Evolutionary conservation across 129 eudicot genomes (phyloP).

Genomic region (Erigeron canadensis): DNA sequence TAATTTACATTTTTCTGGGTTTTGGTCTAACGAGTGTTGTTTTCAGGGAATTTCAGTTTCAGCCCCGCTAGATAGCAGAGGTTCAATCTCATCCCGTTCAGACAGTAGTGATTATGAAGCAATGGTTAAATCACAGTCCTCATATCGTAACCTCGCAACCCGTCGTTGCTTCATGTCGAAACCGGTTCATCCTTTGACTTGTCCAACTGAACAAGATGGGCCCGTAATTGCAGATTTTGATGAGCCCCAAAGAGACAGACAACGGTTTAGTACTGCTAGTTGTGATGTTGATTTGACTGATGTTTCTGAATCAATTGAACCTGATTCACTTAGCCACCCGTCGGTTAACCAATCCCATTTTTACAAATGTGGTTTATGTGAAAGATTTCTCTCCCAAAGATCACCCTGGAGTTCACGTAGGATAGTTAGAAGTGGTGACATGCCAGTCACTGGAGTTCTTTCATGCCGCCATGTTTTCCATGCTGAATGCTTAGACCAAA

Average conservation of each 20-base stretch:
- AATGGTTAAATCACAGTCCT: conserved; percentile 51
- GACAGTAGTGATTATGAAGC: conserved; percentile 81
- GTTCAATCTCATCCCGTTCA: conserved; percentile 79
- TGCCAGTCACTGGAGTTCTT: conserved; percentile 89
- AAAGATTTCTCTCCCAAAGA: conserved; percentile 76
- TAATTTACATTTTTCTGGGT: background rate
- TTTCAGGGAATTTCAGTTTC: conserved; percentile 62
- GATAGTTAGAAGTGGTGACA: conserved; percentile 42
- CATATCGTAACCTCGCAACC: conserved; percentile 57
- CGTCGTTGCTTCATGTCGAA: conserved; percentile 88
- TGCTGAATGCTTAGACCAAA: conserved; percentile 92
- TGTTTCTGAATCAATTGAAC: conserved; percentile 51
- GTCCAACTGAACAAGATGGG: conserved; percentile 50
- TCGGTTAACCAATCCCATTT: conserved; percentile 40
- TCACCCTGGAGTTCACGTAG: conserved; percentile 89
- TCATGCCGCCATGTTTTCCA: conserved; percentile 89
- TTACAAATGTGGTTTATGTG: conserved; percentile 72
- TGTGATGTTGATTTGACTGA: conserved; percentile 59
- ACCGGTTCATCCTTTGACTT: conserved; percentile 76
- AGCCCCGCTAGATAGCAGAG: conserved; percentile 53
- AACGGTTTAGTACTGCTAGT: conserved; percentile 54
- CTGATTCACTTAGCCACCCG: conserved; percentile 34
- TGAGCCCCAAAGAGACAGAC: conserved; percentile 45
- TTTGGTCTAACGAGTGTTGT: background rate
- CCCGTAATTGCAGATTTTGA: conserved; percentile 40